Base-by-base conservation (phyloP, 352 stramenopile species). In the Hyaloperonospora brassicae region DNA sequence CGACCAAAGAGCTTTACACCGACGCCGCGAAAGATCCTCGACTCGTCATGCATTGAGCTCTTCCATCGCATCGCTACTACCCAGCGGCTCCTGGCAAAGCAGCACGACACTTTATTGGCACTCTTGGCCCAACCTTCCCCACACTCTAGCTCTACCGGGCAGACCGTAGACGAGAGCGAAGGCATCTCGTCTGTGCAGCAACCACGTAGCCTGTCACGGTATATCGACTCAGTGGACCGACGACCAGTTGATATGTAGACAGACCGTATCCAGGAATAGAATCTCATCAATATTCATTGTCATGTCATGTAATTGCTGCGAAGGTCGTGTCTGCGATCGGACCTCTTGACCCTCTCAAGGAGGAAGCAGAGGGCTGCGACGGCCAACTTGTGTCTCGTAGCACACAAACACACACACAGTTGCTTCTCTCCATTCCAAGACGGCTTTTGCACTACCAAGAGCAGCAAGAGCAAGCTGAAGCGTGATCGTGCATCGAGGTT, bases 41-140 rank as follows among this genome's bases (percentile, higher is more conserved):
- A 73, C 50, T 64, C 50, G 2, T 68, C 69, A 9, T 77, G 67
- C 42, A 62, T 76, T 12, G 71, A 84, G 42, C 66, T 92, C 10
- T 73, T 86, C 21, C 62, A 67, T 39, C 68, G 79, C 45, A 81
- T 89, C 51, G 76, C 78, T 39, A 68, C 66, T 22, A 89, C 81
- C 14, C 81, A 87, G 61, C 66, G 86, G 40, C 56, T 88, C 31
- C 66, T 92, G 10, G 71, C 66, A 17, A 55, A 76, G 50, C 77
- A 87, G 30, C 74, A 79, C 40, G 57, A 62, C 39, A 71, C 56
- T 17, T 49, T 83, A 11, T 47, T 85, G 17, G 53, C 55, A 25
- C 77, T 70, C 17, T 44, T 85, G 17, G 68, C 59, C 12, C 62
- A 80, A 25, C 72, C 79, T 46, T 77, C 74, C 22, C 66, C 57